Evolutionary conservation across 345 rosid genomes (phyloP), one percentile per base, ranked within the genome.

Genomic region (Lumnitzera racemosa): DNA sequence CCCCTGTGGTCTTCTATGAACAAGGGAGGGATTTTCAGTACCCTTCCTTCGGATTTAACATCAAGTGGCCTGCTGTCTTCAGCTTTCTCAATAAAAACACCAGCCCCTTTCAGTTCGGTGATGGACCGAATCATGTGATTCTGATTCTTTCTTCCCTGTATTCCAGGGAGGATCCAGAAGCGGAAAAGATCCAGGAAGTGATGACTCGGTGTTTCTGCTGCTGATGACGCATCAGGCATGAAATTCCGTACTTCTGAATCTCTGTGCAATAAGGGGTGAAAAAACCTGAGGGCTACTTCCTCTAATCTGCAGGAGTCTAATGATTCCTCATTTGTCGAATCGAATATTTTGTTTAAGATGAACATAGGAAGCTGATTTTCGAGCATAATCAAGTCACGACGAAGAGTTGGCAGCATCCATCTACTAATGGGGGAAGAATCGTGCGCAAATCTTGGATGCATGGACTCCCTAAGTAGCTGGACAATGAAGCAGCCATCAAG

Each of bases 401-500:
- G 76, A 49, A 71, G 59, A 1, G 53, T 58, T 2, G 72, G 73
- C 53, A 71, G 58, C 76, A 71, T 75, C 80, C 80, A 71, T 43
- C 68, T 65, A 48, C 55, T 13, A 9, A 71, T 3, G 24, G 27
- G 47, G 16, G 63, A 43, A 0, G 24, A 51, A 3, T 58, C 51
- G 54, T 24, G 12, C 3, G 15, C 50, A 61, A 64, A 49, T 7
- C 15, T 24, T 31, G 14, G 55, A 31, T 15, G 46, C 57, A 51
- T 27, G 24, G 69, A 47, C 55, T 65, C 71, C 57, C 64, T 50
- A 15, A 67, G 48, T 31, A 74, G 64, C 65, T 63, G 66, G 31
- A 74, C 36, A n/a, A 74, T n/a, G 65, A 74, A 74, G 69, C 75
- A 74, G 8, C 75, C 75, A 54, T 74, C 75, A 23, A 70, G 1